Base-by-base conservation (phyloP, 2,329 filamentous ascomycete species). In the Capronia epimyces region DNA sequence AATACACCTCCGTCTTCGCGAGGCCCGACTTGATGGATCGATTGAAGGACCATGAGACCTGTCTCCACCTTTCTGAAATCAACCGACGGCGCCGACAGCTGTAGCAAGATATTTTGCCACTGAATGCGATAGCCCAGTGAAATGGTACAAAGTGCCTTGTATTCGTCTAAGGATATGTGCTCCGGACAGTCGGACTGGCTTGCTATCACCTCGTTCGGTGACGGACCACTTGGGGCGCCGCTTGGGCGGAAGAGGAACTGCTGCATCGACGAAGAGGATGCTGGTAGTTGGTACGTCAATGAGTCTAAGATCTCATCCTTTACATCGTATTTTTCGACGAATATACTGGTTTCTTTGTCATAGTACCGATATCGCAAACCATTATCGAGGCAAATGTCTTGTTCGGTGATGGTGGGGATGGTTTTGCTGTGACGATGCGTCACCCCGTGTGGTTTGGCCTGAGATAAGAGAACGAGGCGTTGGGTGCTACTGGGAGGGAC, bases 81-180 rank as follows among this genome's bases (percentile, higher is more conserved):
- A 0, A 84, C 44, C 1, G 66, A 66, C 0, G 75, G 74, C 1
- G 67, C 64, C 0, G 66, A 62, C 2, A 84, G 63, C 58, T 83
- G 74, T 0, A 69, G 58, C 0, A 80, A 60, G 2, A 84, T 74
- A 46, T 82, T 83, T 4, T 67, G 60, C 76, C 80, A 9, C 81
- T 63, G 0, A 9, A 81, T 63, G 0, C 63, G 60, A n/a, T 68
- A 49, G 0, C 79, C 79, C 1, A 75, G 60, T 0, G 75, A 71
- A 3, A 83, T 56, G 0, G 70, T 60, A 0, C 69, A 67, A n/a
- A 83, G 71, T 0, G 72, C 68, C 46, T 77, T 76, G 60, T 73
- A 83, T 46, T 85, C 79, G 0, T 75, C 71, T 0, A 80, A 52
- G 0, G 74, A 69, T 46, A 85, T 65, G 21, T 71, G 57, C 0